Evolutionary conservation across 805 yeast genomes (phyloP), one percentile per base, ranked within the genome.

Genomic region (Yarrowia phangngaensis): DNA sequence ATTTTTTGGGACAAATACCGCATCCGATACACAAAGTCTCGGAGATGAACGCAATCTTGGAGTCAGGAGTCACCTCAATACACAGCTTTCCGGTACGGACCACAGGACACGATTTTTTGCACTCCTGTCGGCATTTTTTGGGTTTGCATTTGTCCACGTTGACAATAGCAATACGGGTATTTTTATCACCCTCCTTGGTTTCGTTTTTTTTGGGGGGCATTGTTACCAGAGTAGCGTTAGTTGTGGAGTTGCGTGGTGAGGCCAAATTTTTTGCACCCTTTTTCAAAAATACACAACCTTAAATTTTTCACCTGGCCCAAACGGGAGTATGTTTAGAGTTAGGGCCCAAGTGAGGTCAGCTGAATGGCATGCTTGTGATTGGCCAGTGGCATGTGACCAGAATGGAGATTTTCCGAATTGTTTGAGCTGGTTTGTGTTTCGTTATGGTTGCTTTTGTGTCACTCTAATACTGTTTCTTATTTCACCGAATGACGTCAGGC

Each of bases 1-100:
- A 92, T 66, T 88, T 92, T 69, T 92, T 92, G 47, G 89, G 95
- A 77, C 98, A 92, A 60, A 92, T 92, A 88, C 98, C 98, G 75
- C 98, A 92, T 66, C 98, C 98, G 60, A 92, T 90, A 57, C 98
- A 92, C 64, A 92, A 72, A 29, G 72, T 85, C 66, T 92, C 98
- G 13, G 95, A 85, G 52, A 92, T 86, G 66, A 89, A 92, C 12
- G 97, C 95, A 62, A 92, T 86, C 64, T 92, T 92, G 53, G 84
- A 79, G 15, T 81, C 76, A 54, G 97, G 95, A 0, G 85, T 70
- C 38, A 92, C 98, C 69, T 92, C 98, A 62, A 92, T 92, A 81
- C 98, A 92, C 54, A 89, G 76, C 66, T 89, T 92, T 52, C 98
- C 98, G 1, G 98, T 90, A 66, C 92, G 84, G 52, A 92, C 97